These are phyloP conservation scores for Rhizopogon rudus DNA, from an alignment of 768 basidiomycete species.

Conservation along the genomic window DNA sequence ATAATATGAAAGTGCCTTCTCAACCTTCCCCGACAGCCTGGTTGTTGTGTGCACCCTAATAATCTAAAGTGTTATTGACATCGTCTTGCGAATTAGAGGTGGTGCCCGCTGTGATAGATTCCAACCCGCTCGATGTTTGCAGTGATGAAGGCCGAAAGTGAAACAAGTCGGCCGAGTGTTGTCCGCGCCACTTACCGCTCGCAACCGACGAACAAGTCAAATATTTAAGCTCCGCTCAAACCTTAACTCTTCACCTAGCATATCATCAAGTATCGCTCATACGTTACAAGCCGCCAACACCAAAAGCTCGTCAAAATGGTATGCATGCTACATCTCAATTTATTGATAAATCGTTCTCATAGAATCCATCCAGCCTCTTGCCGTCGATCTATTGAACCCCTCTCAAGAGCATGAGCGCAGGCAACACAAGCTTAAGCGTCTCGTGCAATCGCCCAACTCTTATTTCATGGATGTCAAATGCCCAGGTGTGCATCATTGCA, in stretches of 20 bases:
- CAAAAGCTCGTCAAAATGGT: background rate
- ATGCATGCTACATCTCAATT: background rate
- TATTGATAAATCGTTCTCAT: background rate
- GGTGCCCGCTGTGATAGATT: too few species aligned
- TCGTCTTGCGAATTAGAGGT: too few species aligned
- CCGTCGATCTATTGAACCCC: slow-evolving; percentile 96
- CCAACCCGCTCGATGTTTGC: too few species aligned
- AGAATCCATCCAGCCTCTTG: slow-evolving; percentile 71
- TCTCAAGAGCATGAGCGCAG: slow-evolving; percentile 79
- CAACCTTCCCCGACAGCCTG: too few species aligned
- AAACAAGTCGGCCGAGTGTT: too few species aligned
- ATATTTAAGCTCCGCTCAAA: background rate
- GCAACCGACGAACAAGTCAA: too few species aligned
- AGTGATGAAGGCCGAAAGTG: too few species aligned
- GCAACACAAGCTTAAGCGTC: slow-evolving; percentile 98
- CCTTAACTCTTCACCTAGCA: background rate
- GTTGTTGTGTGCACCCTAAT: too few species aligned
- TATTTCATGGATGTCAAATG: slow-evolving; percentile 99
- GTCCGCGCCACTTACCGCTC: too few species aligned
- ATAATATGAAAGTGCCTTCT: too few species aligned
- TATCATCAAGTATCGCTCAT: background rate
- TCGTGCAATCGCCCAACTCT: slow-evolving; percentile 97
- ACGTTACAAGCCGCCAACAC: background rate
- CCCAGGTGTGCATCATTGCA: slow-evolving; percentile 58
- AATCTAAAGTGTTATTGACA: too few species aligned